phyloP scores from a whole-genome alignment of 116 monocot genomes.

The Iris pallida region DNA sequence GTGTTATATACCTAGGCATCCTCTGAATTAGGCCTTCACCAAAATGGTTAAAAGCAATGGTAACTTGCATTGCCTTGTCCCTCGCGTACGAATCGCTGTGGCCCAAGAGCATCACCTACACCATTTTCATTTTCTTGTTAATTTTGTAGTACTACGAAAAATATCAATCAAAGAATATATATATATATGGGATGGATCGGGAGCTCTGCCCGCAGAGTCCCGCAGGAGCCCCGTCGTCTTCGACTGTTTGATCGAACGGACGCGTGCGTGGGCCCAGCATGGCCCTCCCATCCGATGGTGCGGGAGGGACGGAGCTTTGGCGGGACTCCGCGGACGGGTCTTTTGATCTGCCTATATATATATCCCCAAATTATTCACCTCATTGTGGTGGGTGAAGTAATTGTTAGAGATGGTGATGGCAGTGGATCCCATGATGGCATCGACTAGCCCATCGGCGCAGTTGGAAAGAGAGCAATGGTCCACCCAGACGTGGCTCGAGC shows the following conservation, averaged over 20 bases:
- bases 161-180: too few relatives aligned
- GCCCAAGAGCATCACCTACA: constrained; percentile 33
- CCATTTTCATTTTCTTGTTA: background rate
- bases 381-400: constrained; percentile 76
- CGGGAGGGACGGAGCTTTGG: too few relatives aligned
- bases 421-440: constrained; percentile 64
- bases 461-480: constrained; percentile 77
- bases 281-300: too few relatives aligned
- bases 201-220: too few relatives aligned
- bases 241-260: too few relatives aligned
- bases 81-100: constrained; percentile 33
- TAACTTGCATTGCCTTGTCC: constrained; percentile 34
- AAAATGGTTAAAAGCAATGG: constrained; percentile 82
- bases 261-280: too few relatives aligned
- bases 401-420: constrained; percentile 83
- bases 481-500: constrained; percentile 68
- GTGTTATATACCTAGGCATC: constrained; percentile 52
- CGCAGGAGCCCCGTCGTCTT: too few relatives aligned
- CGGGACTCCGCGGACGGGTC: too few relatives aligned
- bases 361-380: constrained; percentile 25
- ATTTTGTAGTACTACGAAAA: too few relatives aligned
- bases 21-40: constrained; percentile 80
- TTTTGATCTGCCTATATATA: too few relatives aligned
- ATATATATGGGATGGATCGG: too few relatives aligned
- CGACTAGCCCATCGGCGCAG: constrained; percentile 74